A percentile compares a stretch with the other conserved stretches of the same genome.
These are phyloP conservation scores for Rhizopus microsporus DNA, from an alignment of 371 early-diverging fungal species.

Conservation along the genomic window DNA sequence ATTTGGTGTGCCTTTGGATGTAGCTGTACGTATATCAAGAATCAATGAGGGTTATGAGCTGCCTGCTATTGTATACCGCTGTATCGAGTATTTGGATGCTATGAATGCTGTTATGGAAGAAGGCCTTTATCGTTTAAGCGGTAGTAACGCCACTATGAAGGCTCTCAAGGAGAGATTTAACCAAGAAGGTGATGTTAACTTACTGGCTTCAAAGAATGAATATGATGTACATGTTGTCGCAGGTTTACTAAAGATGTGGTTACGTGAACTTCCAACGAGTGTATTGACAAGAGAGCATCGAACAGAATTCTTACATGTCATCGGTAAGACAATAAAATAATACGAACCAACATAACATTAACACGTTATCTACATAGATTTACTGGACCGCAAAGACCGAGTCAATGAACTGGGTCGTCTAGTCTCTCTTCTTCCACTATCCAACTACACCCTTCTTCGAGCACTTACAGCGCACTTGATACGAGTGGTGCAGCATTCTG, in stretches of 20 bases:
- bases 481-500: conserved; percentile 60
- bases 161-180: conserved; percentile 66
- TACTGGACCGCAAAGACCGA: conserved; percentile 61
- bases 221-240: conserved; percentile 86
- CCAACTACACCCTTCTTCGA: conserved; percentile 64
- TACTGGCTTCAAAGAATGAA: conserved; percentile 53
- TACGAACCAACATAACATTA: background rate
- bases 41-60: conserved; percentile 40
- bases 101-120: conserved; percentile 74
- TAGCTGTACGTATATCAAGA: conserved; percentile 33
- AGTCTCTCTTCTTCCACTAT: conserved; percentile 56
- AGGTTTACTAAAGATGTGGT: conserved; percentile 81
- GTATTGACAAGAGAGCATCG: conserved; percentile 73
- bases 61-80: conserved; percentile 79
- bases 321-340: conserved; percentile 37
- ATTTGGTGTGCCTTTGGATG: conserved; percentile 34
- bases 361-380: conserved; percentile 34
- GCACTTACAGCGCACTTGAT: conserved; percentile 67
- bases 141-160: conserved; percentile 61
- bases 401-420: conserved; percentile 61
- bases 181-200: conserved; percentile 65
- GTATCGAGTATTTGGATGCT: conserved; percentile 81
- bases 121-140: conserved; percentile 80
- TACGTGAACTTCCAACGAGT: conserved; percentile 78
- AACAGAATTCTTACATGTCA: conserved; percentile 66